phyloP scores from a whole-genome alignment of 768 basidiomycete species.

The Amanita exitialis region DNA sequence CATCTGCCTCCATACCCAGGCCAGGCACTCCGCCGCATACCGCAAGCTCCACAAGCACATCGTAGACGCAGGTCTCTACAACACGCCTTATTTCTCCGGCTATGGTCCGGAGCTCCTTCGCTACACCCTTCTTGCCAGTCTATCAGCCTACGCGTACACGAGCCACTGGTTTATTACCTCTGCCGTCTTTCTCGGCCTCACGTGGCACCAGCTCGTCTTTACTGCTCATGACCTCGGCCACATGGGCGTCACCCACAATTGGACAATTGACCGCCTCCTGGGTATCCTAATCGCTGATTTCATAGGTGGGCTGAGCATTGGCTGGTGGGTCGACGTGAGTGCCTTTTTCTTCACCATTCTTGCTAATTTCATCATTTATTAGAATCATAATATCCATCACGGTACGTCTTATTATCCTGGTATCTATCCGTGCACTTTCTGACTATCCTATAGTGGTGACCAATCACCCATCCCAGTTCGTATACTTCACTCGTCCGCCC shows the following conservation, averaged over 20 bases:
- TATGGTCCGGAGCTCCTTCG: slow-evolving; percentile 87
- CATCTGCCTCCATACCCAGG: slow-evolving; percentile 49
- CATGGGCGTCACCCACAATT: slow-evolving; percentile 85
- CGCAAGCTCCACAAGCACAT: slow-evolving; percentile 69
- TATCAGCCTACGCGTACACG: slow-evolving; percentile 53
- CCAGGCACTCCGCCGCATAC: slow-evolving; percentile 69
- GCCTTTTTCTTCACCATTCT: not conserved
- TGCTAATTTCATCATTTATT: not conserved
- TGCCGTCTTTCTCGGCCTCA: slow-evolving; percentile 73
- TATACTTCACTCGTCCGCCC: slow-evolving; percentile 6
- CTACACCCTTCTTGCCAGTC: slow-evolving; percentile 52
- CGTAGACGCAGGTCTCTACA: slow-evolving; percentile 73
- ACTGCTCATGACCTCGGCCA: slow-evolving; percentile 93
- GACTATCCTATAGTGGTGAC: slow-evolving; percentile 62
- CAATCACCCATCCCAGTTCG: slow-evolving; percentile 94
- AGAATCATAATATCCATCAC: slow-evolving; percentile 97
- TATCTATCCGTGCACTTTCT: slow-evolving; percentile 9
- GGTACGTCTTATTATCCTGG: slow-evolving; percentile 39
- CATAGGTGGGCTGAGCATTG: slow-evolving; percentile 86
- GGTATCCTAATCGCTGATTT: slow-evolving; percentile 77
- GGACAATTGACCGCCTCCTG: slow-evolving; percentile 69
- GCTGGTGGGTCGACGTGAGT: slow-evolving; percentile 97
- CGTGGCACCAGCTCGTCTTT: slow-evolving; percentile 96
- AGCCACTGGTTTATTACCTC: slow-evolving; percentile 61
- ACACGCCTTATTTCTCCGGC: slow-evolving; percentile 73